Evolutionary conservation across 148 eudicot genomes (phyloP).

Genomic region (Vaccinium macrocarpon): DNA sequence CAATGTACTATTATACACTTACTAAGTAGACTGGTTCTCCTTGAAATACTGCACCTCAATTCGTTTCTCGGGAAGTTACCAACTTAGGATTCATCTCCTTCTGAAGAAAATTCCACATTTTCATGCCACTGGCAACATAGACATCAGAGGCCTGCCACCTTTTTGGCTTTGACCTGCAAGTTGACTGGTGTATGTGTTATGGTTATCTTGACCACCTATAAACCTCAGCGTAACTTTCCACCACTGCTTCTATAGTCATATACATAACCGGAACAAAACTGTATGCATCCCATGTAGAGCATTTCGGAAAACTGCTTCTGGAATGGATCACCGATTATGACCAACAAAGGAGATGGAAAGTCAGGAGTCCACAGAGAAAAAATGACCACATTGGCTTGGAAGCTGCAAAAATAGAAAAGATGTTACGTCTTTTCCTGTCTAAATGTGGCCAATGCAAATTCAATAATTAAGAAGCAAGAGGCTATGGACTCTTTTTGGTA

Average conservation of each 20-base stretch:
- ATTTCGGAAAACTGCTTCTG: background rate
- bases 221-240: background rate
- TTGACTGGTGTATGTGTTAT: background rate
- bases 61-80: background rate
- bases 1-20: constrained; percentile 25
- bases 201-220: background rate
- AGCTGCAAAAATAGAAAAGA: constrained; percentile 21
- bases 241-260: constrained; percentile 2
- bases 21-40: constrained; percentile 19
- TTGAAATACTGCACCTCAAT: constrained; percentile 33
- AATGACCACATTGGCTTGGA: constrained; percentile 14
- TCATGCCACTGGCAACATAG: constrained; percentile 13
- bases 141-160: constrained; percentile 38
- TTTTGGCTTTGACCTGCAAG: constrained; percentile 42
- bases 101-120: constrained; percentile 11
- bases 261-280: constrained; percentile 18
- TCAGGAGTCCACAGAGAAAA: constrained; percentile 16
- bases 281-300: background rate
- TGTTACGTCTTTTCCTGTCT: background rate
- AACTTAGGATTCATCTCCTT: constrained; percentile 16
- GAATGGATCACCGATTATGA: background rate
- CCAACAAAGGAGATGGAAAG: constrained; percentile 22
- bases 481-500: no score
- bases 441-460: background rate
- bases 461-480: background rate